Evolutionary conservation across 2,329 filamentous ascomycete genomes (phyloP).

Genomic region (Fusarium nygamai): DNA sequence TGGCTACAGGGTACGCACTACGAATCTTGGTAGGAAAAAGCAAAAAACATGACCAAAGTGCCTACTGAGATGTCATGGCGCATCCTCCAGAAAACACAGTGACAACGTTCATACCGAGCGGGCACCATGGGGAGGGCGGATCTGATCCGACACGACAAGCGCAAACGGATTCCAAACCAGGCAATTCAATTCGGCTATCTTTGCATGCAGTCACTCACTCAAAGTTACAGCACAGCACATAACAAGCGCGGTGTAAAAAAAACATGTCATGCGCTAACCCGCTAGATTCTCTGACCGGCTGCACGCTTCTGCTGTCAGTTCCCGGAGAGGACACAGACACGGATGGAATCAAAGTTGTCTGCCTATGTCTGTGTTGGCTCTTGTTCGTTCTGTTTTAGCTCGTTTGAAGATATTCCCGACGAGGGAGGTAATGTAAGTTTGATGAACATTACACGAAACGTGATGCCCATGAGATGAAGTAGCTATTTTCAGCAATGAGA

Average conservation of each 20-base stretch:
- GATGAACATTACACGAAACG: constrained; percentile 1
- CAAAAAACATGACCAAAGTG: constrained; percentile 4
- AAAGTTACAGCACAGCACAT: background rate
- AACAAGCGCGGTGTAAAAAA: constrained; percentile 7
- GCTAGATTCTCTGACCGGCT: constrained; percentile 35
- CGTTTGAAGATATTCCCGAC: constrained; percentile 26
- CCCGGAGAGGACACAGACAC: constrained; percentile 10
- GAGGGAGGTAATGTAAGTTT: constrained; percentile 12
- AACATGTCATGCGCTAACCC: constrained; percentile 31
- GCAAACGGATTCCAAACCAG: constrained; percentile 17
- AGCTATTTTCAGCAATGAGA: constrained; percentile 36
- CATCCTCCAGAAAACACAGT: background rate
- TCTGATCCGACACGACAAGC: constrained; percentile 20
- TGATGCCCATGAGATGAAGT: background rate
- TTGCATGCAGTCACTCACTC: background rate
- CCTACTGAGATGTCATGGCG: constrained; percentile 29
- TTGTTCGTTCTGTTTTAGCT: constrained; percentile 22
- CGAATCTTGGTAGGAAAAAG: constrained; percentile 13
- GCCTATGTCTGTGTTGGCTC: background rate
- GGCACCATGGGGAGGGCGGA: constrained; percentile 27
- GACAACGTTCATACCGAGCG: background rate
- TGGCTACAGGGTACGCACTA: constrained; percentile 26
- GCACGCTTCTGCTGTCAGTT: constrained; percentile 34
- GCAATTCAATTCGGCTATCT: constrained; percentile 27
- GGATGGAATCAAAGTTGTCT: background rate